phyloP scores from a whole-genome alignment of 345 rosid genomes.

The Murraya paniculata region DNA sequence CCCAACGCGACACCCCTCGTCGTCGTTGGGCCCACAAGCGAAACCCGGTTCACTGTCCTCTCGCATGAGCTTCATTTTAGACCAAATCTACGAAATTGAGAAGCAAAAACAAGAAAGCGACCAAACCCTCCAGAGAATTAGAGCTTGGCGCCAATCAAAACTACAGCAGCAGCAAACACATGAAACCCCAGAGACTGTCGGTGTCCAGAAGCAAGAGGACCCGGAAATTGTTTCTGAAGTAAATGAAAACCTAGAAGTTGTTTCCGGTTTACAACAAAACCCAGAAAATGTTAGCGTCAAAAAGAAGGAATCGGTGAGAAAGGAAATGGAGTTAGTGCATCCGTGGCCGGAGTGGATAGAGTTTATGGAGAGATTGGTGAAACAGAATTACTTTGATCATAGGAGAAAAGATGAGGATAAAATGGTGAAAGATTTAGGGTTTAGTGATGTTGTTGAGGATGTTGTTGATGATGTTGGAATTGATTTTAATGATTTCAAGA shows the following conservation, averaged over 20 bases:
- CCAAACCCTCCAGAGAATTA: conserved; percentile 79
- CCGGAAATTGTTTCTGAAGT: conserved; percentile 1
- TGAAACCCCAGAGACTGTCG: conserved; percentile 7
- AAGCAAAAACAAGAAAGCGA: conserved; percentile 60
- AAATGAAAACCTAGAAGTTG: not conserved
- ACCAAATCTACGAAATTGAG: conserved; percentile 82
- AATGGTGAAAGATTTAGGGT: conserved; percentile 55
- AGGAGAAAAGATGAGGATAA: conserved; percentile 66
- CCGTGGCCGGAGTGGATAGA: conserved; percentile 99
- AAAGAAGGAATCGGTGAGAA: conserved; percentile 12
- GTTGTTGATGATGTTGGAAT: conserved; percentile 38
- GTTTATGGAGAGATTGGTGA: conserved; percentile 78
- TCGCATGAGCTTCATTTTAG: conserved; percentile 88
- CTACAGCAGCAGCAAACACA: conserved; percentile 16
- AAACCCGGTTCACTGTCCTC: conserved; percentile 79
- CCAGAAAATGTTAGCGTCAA: not conserved
- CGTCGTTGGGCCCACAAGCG: conserved; percentile 26
- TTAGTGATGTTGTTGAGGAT: conserved; percentile 33
- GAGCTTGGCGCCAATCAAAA: conserved; percentile 88
- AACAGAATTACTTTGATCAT: conserved; percentile 92
- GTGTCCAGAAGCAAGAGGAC: not conserved
- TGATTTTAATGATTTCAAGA: conserved; percentile 67
- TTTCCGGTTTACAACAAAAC: not conserved
- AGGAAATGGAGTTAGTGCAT: conserved; percentile 67
- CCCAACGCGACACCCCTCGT: conserved; percentile 8